Evolutionary conservation across 2,329 filamentous ascomycete species (phyloP), one percentile per base, ranked within the genome.

Genomic region (Penicillium sp.): DNA sequence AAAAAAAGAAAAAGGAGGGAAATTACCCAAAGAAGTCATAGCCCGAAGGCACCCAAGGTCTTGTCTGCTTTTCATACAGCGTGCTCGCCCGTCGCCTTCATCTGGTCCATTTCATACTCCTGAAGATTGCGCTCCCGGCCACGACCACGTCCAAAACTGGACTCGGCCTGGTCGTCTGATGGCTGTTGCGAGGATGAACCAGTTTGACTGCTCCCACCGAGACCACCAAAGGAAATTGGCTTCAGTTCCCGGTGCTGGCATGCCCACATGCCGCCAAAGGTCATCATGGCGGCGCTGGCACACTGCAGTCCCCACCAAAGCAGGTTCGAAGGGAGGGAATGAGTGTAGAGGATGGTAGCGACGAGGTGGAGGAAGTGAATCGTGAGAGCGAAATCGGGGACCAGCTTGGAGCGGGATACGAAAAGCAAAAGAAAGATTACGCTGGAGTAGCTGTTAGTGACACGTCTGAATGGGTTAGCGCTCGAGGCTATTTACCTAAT

Each of bases 381-480:
- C 2, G 92, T 95, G 23, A 96, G 76, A 28, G 89, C 88, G 69
- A 97, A 98, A 72, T 98, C 93, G 59, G 89, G 89, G 44, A 97
- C 88, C 53, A 97, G 86, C 70, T 97, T 97, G 42, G 87, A 93
- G 54, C 93, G 89, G 18, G 86, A 84, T 59, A 98, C 83, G 50
- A 97, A 77, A 46, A 92, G 73, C 44, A 95, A 82, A 50, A 96
- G 86, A 37, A 89, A 87, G 50, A 95, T 82, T 37, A 89, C 83
- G 66, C 92, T 97, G 64, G 9, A 24, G 27, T n/a, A 6, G 35
- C 27, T 9, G 15, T 39, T 33, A 55, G 50, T 37, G 7, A 8
- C 33, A 20, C 33, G 18, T 37, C 23, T 13, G 8, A 37, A 8
- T 37, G 28, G 28, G 9, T 29, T 29, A 40, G 13, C 6, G 13